Evolutionary conservation across 345 rosid genomes (phyloP).

Genomic region (Sisymbrium irio): DNA sequence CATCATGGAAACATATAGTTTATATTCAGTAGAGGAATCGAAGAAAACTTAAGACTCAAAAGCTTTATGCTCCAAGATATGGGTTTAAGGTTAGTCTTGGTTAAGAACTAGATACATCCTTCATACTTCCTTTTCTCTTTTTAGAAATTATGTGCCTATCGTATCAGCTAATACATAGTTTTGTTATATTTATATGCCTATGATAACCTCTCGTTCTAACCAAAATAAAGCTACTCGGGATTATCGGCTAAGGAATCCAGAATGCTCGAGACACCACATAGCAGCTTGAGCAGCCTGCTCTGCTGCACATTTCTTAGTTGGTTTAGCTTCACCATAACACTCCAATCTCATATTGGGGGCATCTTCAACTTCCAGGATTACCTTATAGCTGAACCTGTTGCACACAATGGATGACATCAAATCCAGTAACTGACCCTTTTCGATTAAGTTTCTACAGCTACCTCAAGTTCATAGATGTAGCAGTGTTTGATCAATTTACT

Average conservation of each 20-base stretch:
- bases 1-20: not conserved
- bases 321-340: constrained; percentile 48
- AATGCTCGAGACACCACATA: constrained; percentile 59
- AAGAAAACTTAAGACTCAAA: not conserved
- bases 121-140: not conserved
- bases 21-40: not conserved
- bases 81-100: constrained; percentile 6
- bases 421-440: not conserved
- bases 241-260: constrained; percentile 41
- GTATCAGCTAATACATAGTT: constrained; percentile 7
- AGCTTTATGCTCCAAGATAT: not conserved
- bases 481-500: constrained; percentile 32
- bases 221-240: not conserved
- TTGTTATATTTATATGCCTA: constrained; percentile 1
- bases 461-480: constrained; percentile 8
- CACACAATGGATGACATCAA: not conserved
- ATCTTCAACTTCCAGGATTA: constrained; percentile 54
- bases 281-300: constrained; percentile 85
- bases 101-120: not conserved
- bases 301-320: constrained; percentile 75
- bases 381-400: constrained; percentile 70
- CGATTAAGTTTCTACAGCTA: not conserved
- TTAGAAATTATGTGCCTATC: not conserved
- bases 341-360: constrained; percentile 45
- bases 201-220: constrained; percentile 9